phyloP scores from a whole-genome alignment of 1,139 yeast species.

The Suhomyces chickasaworum region DNA sequence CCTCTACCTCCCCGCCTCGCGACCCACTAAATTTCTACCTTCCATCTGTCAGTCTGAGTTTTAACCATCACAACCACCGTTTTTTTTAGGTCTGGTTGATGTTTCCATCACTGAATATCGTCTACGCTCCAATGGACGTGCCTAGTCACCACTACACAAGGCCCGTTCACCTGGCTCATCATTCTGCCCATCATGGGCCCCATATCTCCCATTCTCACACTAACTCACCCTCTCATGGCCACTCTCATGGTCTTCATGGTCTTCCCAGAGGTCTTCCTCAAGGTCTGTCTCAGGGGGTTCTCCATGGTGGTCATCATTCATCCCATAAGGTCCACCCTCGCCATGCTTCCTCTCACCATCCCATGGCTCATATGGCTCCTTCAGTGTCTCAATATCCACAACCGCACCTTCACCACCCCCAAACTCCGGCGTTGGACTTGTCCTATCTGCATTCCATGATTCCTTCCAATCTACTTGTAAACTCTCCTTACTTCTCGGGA shows the following conservation, averaged over 20 bases:
- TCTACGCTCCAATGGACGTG: conserved; percentile 12
- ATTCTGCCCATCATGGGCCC: background rate
- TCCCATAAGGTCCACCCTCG: conserved; percentile 6
- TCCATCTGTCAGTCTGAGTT: background rate
- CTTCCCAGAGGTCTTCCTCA: background rate
- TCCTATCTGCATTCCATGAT: conserved; percentile 37
- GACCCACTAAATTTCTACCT: background rate
- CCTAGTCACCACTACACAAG: conserved; percentile 8
- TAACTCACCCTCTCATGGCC: background rate
- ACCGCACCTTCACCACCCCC: conserved; percentile 9
- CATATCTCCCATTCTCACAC: background rate
- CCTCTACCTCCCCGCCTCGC: conserved; percentile 6
- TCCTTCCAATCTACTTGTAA: conserved; percentile 67
- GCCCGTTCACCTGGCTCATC: conserved; percentile 2
- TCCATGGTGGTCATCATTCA: background rate
- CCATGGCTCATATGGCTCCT: background rate
- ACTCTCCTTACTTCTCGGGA: conserved; percentile 56
- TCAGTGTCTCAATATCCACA: conserved; percentile 1
- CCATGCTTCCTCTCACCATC: background rate
- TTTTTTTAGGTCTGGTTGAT: conserved; percentile 3
- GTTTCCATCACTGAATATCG: conserved; percentile 12
- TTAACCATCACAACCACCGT: background rate
- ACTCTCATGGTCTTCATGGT: background rate
- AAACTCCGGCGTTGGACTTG: conserved; percentile 13
- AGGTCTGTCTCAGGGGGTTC: background rate